phyloP scores from a whole-genome alignment of 805 yeast genomes.

The Yamadazyma scolyti region DNA sequence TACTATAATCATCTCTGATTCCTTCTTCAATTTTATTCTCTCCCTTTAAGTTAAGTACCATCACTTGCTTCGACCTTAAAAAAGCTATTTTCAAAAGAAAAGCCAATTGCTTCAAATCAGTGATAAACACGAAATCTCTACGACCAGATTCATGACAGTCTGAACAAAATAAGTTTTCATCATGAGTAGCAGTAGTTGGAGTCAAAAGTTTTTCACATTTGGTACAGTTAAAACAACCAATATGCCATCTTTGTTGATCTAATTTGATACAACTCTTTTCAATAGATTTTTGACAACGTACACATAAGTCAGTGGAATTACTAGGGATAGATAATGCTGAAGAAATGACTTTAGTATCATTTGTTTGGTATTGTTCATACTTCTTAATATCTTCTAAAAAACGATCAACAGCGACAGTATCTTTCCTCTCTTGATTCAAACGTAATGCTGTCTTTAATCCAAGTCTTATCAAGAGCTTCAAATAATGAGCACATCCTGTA shows the following conservation, averaged over 20 bases:
- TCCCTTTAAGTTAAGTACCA: conserved; percentile 25
- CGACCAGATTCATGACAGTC: conserved; percentile 3
- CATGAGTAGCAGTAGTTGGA: conserved; percentile 18
- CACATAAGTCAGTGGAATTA: conserved; percentile 75
- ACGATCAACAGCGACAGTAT: conserved; percentile 58
- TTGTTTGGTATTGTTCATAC: conserved; percentile 14
- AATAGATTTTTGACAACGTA: conserved; percentile 65
- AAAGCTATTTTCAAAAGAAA: conserved; percentile 82
- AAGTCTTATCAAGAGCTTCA: conserved; percentile 77
- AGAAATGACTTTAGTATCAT: conserved; percentile 16
- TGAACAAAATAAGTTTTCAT: conserved; percentile 32
- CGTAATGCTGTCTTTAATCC: conserved; percentile 78
- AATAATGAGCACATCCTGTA: conserved; percentile 88
- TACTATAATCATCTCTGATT: conserved; percentile 10
- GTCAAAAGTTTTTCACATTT: conserved; percentile 45
- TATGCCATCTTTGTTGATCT: conserved; percentile 75
- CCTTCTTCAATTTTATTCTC: conserved; percentile 5
- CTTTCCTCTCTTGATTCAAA: conserved; percentile 52
- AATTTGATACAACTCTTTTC: conserved; percentile 76
- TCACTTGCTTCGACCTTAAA: conserved; percentile 63
- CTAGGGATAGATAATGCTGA: conserved; percentile 43
- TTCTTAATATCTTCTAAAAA: conserved; percentile 41
- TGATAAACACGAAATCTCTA: conserved; percentile 57
- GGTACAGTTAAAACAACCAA: conserved; percentile 65
- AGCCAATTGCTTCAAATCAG: conserved; percentile 69